These are phyloP conservation scores for Astrothelium subdiscretum DNA, from an alignment of 495 filamentous ascomycete genomes.

Conservation along the genomic window DNA sequence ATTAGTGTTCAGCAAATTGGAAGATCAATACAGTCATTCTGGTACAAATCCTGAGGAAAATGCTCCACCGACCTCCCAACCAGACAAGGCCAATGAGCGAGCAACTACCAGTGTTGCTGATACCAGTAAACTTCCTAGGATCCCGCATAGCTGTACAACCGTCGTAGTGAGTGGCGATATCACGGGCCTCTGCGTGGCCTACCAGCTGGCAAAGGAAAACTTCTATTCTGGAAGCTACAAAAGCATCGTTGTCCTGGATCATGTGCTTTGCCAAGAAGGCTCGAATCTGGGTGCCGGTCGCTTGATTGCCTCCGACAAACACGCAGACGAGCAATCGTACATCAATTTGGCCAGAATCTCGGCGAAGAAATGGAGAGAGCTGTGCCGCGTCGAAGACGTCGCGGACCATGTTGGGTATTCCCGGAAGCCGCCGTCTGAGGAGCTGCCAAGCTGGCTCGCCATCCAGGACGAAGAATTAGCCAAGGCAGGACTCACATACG, in stretches of 20 bases:
- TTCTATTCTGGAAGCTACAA: not conserved
- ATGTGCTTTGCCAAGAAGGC: not conserved
- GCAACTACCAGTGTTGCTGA: not conserved
- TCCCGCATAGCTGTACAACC: not conserved
- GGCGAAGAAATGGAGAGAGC: not conserved
- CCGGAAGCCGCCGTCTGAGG: not conserved
- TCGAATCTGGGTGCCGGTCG: not conserved
- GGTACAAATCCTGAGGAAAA: no score
- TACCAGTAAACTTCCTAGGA: not conserved
- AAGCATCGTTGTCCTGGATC: conserved; percentile 11
- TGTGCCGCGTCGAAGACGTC: not conserved
- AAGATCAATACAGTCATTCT: no score
- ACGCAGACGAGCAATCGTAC: not conserved
- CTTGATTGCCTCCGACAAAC: not conserved
- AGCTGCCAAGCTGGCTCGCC: not conserved
- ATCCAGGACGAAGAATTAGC: not conserved
- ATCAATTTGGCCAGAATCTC: not conserved
- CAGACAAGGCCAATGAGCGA: not conserved
- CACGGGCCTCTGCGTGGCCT: conserved; percentile 12
- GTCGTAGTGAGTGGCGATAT: conserved; percentile 13
- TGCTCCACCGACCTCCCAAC: no score
- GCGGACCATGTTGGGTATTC: not conserved
- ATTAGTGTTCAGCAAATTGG: no score
- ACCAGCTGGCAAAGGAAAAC: conserved; percentile 6
- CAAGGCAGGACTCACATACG: not conserved